A percentile compares a stretch with the other conserved stretches of the same genome.
Evolutionary conservation across 441 rosid genomes (phyloP).

Genomic region (Lepidium campestre): DNA sequence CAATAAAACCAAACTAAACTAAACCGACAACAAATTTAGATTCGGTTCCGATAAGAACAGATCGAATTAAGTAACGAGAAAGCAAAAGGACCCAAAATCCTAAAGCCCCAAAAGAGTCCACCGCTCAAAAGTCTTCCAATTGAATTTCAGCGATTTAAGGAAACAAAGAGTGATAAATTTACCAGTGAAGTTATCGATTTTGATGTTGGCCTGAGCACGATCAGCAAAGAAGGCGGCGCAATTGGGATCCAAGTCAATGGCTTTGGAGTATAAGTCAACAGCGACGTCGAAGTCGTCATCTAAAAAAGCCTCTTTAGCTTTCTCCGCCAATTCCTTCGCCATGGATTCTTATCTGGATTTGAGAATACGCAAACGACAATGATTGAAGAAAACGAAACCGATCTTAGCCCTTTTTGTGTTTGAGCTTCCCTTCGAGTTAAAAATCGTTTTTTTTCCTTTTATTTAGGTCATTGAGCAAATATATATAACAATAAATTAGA

Average conservation of each 20-base stretch:
- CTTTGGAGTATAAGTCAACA: conserved; percentile 39
- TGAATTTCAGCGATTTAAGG: not conserved
- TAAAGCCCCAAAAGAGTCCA: not conserved
- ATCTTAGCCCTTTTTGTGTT: not conserved
- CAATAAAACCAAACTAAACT: conserved; percentile 1
- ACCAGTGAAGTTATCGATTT: conserved; percentile 43
- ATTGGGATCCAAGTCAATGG: conserved; percentile 39
- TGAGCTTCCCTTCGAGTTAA: not conserved
- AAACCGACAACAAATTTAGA: not conserved
- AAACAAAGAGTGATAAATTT: not conserved
- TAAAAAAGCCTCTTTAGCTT: conserved; percentile 39
- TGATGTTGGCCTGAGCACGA: conserved; percentile 51
- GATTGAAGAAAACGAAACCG: not conserved
- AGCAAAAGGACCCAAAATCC: not conserved
- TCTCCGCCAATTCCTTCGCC: conserved; percentile 36
- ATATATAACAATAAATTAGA: not conserved
- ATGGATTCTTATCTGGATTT: conserved; percentile 18
- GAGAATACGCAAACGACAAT: not conserved
- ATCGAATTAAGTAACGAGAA: not conserved
- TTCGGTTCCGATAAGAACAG: not conserved
- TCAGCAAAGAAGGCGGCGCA: conserved; percentile 43
- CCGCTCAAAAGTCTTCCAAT: not conserved
- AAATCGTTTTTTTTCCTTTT: not conserved
- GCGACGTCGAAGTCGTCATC: conserved; percentile 42
- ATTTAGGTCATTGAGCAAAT: not conserved